Conservation (phyloP, 345 rosid species). For the Hevea brasiliensis region DNA sequence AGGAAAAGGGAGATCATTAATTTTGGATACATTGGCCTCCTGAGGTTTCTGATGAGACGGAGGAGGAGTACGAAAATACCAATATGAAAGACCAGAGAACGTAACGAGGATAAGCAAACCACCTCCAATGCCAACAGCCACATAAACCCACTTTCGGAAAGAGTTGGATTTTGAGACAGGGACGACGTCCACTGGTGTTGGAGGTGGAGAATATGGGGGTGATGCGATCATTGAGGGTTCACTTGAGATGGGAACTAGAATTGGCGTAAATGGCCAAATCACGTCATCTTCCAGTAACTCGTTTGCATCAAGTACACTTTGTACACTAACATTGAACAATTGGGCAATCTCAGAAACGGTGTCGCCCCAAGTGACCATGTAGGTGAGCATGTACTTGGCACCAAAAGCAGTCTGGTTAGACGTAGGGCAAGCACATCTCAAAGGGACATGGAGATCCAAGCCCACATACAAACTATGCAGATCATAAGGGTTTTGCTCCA, state of each 20-base stretch:
- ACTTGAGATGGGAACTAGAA: conserved; percentile 62
- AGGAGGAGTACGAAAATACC: conserved; percentile 13
- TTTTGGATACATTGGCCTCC: not conserved
- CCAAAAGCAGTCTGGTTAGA: conserved; percentile 53
- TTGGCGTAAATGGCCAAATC: conserved; percentile 58
- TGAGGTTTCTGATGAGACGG: not conserved
- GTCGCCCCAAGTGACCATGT: conserved; percentile 49
- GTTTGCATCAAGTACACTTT: conserved; percentile 52
- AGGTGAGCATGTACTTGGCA: conserved; percentile 52
- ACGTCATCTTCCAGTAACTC: conserved; percentile 23
- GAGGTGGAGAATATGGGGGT: conserved; percentile 35
- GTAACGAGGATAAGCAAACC: conserved; percentile 38
- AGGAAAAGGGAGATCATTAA: conserved; percentile 15
- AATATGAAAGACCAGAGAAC: conserved; percentile 32
- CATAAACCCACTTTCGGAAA: conserved; percentile 44
- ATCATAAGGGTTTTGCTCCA: conserved; percentile 51
- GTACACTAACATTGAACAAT: conserved; percentile 37
- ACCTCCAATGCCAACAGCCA: conserved; percentile 57
- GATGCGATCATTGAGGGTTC: conserved; percentile 40
- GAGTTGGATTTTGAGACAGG: conserved; percentile 31
- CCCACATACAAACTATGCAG: conserved; percentile 26
- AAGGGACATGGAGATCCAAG: conserved; percentile 47
- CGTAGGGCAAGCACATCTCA: conserved; percentile 85
- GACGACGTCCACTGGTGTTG: not conserved
- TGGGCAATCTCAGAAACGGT: conserved; percentile 41